Evolutionary conservation across 192 early-diverging fungal species (phyloP).

Genomic region (Umbelopsis sp.): DNA sequence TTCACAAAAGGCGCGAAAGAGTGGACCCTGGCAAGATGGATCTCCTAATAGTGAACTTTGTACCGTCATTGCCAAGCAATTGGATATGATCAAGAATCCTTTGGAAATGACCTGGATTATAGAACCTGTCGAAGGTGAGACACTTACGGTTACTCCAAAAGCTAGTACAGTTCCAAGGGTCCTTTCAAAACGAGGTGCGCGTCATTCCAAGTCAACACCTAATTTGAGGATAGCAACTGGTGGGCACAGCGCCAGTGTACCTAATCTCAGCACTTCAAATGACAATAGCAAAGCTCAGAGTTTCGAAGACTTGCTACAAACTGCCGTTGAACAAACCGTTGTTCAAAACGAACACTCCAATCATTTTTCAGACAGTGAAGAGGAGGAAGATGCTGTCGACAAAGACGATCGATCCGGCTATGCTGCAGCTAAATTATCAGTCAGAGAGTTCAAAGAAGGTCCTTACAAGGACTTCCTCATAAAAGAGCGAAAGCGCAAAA

Average conservation of each 20-base stretch:
- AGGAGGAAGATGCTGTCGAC: not conserved
- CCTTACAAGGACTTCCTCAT: conserved; percentile 14
- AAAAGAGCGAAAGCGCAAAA: not conserved
- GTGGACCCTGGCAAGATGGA: not conserved
- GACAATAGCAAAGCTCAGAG: not conserved
- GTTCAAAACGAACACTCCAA: not conserved
- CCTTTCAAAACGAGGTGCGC: not conserved
- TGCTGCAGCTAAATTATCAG: not conserved
- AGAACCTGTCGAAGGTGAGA: not conserved
- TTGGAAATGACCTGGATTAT: conserved; percentile 5
- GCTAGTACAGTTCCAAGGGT: conserved; percentile 3
- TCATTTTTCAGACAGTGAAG: conserved; percentile 1
- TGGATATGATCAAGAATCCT: conserved; percentile 2
- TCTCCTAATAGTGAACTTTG: conserved; percentile 2
- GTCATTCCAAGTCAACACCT: not conserved
- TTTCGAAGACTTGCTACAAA: conserved; percentile 11
- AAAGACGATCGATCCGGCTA: not conserved
- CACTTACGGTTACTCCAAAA: not conserved
- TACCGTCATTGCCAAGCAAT: not conserved
- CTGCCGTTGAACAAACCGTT: not conserved
- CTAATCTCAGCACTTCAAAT: not conserved
- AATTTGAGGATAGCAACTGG: not conserved
- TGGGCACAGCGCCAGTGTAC: not conserved
- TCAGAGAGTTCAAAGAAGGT: not conserved
- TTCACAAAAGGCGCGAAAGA: conserved; percentile 13